These are phyloP conservation scores for Pharus latifolius DNA, from an alignment of 176 grass and related monocot species.

Conservation along the genomic window DNA sequence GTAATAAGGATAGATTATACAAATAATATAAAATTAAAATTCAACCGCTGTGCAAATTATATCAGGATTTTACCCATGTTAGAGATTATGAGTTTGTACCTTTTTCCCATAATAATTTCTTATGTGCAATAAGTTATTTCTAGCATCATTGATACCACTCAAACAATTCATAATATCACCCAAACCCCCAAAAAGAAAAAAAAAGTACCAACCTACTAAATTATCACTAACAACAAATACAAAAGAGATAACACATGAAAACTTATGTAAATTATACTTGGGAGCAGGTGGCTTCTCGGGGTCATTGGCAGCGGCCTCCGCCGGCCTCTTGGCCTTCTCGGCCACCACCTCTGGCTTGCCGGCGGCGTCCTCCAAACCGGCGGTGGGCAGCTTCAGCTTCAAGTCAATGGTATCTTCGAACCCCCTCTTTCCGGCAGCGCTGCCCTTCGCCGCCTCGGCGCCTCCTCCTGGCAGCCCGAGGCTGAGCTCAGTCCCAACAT, in stretches of 20 bases:
- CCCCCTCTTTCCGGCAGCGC: constrained; percentile 45
- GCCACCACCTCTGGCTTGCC: constrained; percentile 15
- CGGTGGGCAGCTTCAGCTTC: constrained; percentile 71
- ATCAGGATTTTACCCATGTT: no score
- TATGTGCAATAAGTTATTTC: no score
- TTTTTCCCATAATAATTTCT: no score
- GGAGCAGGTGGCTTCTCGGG: constrained; percentile 74
- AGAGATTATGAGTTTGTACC: no score
- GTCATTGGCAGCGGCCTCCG: constrained; percentile 23
- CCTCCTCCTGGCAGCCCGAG: constrained; percentile 78
- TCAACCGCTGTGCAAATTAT: no score
- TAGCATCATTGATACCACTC: not conserved
- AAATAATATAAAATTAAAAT: no score
- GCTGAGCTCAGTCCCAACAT: constrained; percentile 84
- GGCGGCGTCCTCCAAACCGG: constrained; percentile 38
- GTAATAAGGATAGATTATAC: no score
- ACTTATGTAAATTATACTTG: constrained; percentile 32
- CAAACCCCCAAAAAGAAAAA: not conserved
- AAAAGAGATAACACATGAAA: no score
- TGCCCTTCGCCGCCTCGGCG: constrained; percentile 45
- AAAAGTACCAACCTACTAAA: not conserved
- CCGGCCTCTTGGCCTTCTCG: constrained; percentile 50
- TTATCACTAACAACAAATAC: not conserved
- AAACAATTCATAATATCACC: not conserved
- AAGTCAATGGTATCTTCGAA: constrained; percentile 83